Evolutionary conservation across 73 alveolate genomes (phyloP).

Genomic region (Blepharisma japonicum): DNA sequence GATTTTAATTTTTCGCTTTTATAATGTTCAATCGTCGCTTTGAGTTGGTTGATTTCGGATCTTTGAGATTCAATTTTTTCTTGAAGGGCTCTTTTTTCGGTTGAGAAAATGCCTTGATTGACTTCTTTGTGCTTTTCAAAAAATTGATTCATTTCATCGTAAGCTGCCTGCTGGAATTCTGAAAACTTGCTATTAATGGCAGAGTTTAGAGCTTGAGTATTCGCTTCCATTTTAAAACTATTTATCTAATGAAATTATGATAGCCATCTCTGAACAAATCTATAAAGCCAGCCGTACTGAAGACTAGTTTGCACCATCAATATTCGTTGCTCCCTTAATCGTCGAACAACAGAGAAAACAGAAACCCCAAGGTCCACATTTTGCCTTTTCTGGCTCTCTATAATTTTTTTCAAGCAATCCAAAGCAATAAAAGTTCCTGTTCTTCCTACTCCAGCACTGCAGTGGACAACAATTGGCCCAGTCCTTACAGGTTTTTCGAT

Average conservation of each 20-base stretch:
- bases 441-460: conserved; percentile 92
- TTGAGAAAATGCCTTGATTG: background rate
- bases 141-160: background rate
- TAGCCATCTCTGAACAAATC: conserved; percentile 56
- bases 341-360: conserved; percentile 67
- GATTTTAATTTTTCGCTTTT: background rate
- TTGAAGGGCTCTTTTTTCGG: background rate
- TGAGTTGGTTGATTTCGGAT: background rate
- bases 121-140: background rate
- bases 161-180: background rate
- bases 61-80: background rate
- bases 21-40: background rate
- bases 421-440: conserved; percentile 68
- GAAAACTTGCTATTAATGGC: background rate
- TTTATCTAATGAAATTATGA: background rate
- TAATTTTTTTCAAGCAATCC: background rate
- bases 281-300: conserved; percentile 46
- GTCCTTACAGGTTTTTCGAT: background rate
- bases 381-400: background rate
- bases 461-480: conserved; percentile 70
- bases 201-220: too few species aligned
- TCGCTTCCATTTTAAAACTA: too few species aligned
- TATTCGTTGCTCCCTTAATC: conserved; percentile 70
- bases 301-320: conserved; percentile 58
- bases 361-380: conserved; percentile 42